Conservation (phyloP, 441 rosid species). For the Erodium chrysanthum region DNA sequence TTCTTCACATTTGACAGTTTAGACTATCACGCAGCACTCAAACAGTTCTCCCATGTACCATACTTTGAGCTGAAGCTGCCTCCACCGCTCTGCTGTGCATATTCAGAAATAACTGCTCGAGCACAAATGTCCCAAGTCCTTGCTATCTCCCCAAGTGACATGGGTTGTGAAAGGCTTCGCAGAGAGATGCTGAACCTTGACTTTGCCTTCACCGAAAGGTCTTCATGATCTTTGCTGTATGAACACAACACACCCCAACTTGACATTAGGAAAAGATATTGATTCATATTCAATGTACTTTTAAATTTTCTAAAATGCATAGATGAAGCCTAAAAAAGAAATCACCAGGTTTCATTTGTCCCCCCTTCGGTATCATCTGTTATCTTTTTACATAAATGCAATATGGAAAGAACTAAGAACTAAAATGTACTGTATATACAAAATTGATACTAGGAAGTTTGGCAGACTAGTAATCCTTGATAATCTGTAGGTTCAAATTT, state of each 20-base stretch:
- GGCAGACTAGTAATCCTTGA: neutral
- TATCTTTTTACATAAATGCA: no score
- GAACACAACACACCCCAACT: neutral
- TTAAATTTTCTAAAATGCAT: neutral
- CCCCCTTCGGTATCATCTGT: no score
- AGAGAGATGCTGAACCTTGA: conserved; percentile 56
- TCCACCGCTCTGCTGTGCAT: conserved; percentile 64
- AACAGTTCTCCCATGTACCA: conserved; percentile 65
- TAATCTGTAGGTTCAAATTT: neutral
- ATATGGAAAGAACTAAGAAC: neutral
- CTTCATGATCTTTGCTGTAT: conserved; percentile 27
- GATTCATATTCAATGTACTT: neutral
- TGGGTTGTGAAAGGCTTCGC: conserved; percentile 58
- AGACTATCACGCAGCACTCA: conserved; percentile 41
- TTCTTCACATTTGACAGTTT: neutral
- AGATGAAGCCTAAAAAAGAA: no score
- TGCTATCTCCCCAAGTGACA: conserved; percentile 68
- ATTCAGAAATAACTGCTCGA: conserved; percentile 50
- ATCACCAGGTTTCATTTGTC: no score
- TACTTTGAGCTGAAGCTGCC: conserved; percentile 80
- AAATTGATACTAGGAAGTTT: neutral
- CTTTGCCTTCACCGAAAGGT: conserved; percentile 56
- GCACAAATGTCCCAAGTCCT: conserved; percentile 76
- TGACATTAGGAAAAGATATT: neutral
- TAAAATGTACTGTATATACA: neutral